A percentile compares a stretch with the other conserved stretches of the same genome.
Evolutionary conservation across 169 alveolate species (phyloP).

Genomic region (Babesia caballi): DNA sequence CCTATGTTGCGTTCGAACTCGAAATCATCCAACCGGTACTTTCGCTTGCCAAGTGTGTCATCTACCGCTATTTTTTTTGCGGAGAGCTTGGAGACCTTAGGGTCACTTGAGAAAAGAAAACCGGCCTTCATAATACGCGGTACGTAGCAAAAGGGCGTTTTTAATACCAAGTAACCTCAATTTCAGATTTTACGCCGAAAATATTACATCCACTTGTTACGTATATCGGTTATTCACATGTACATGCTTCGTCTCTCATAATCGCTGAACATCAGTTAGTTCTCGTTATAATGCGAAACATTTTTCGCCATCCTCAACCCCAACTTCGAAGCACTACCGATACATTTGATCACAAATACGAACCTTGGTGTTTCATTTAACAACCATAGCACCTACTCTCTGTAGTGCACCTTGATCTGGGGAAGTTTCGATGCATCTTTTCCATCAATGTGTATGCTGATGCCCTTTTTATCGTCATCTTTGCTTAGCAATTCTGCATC

Average conservation of each 20-base stretch:
- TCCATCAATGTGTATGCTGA: slow-evolving; percentile 62
- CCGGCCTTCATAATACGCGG: slow-evolving; percentile 48
- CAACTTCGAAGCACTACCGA: too few species aligned
- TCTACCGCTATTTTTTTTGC: slow-evolving; percentile 5
- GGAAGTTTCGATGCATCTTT: slow-evolving; percentile 1
- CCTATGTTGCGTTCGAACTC: slow-evolving; percentile 77
- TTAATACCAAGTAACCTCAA: too few species aligned
- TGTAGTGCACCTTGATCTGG: slow-evolving; percentile 54
- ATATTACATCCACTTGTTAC: too few species aligned
- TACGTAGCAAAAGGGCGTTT: too few species aligned
- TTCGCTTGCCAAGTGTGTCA: slow-evolving; percentile 32
- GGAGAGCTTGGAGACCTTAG: slow-evolving; percentile 36
- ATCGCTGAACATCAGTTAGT: too few species aligned
- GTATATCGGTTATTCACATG: too few species aligned
- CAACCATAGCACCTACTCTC: neutral
- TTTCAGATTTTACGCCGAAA: too few species aligned
- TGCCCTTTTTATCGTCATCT: slow-evolving; percentile 34
- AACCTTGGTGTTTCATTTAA: neutral
- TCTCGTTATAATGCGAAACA: too few species aligned
- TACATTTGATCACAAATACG: too few species aligned
- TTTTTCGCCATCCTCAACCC: too few species aligned
- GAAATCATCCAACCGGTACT: slow-evolving; percentile 73
- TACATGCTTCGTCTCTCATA: too few species aligned
- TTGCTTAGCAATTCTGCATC: slow-evolving; percentile 31
- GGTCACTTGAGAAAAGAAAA: slow-evolving; percentile 38